These are phyloP conservation scores for Rhizopus delemar DNA, from an alignment of 371 early-diverging fungal species.

Conservation along the genomic window DNA sequence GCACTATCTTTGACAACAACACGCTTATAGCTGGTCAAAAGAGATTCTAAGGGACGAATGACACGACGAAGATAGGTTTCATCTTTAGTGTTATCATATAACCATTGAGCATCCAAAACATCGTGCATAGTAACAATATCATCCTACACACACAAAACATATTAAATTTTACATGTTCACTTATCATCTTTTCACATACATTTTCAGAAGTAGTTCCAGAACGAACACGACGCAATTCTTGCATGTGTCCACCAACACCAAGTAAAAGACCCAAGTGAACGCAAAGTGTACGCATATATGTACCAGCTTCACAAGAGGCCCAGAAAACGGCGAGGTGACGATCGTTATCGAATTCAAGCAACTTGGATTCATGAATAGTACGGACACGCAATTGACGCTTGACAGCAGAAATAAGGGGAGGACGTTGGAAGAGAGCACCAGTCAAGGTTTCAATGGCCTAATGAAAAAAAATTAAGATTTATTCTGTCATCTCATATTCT, in stretches of 20 bases:
- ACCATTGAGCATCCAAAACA: slow-evolving; percentile 98
- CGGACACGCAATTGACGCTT: slow-evolving; percentile 99
- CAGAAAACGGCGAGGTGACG: slow-evolving; percentile 96
- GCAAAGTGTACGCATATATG: slow-evolving; percentile 99
- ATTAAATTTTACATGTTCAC: neutral
- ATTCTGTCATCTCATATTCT: neutral
- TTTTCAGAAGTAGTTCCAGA: slow-evolving; percentile 94
- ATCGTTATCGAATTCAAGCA: slow-evolving; percentile 96
- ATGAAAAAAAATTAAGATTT: slow-evolving; percentile 3
- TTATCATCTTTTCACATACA: slow-evolving; percentile 36
- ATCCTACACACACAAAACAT: slow-evolving; percentile 54
- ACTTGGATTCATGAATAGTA: slow-evolving; percentile 95
- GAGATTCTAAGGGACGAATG: slow-evolving; percentile 95
- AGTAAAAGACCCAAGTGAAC: slow-evolving; percentile 98
- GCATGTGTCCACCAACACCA: slow-evolving; percentile 99
- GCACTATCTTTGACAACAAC: slow-evolving; percentile 99
- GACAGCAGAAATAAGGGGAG: slow-evolving; percentile 99
- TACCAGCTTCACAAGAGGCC: slow-evolving; percentile 99
- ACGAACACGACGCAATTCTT: slow-evolving; percentile 98
- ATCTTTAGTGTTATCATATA: slow-evolving; percentile 95
- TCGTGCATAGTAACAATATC: slow-evolving; percentile 99
- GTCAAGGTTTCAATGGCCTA: slow-evolving; percentile 93
- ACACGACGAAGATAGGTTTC: slow-evolving; percentile 90
- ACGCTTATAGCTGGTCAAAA: slow-evolving; percentile 95
- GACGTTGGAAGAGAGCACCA: slow-evolving; percentile 99